Conservation (phyloP, 257 asterid species). For the Nicotiana undulata region DNA sequence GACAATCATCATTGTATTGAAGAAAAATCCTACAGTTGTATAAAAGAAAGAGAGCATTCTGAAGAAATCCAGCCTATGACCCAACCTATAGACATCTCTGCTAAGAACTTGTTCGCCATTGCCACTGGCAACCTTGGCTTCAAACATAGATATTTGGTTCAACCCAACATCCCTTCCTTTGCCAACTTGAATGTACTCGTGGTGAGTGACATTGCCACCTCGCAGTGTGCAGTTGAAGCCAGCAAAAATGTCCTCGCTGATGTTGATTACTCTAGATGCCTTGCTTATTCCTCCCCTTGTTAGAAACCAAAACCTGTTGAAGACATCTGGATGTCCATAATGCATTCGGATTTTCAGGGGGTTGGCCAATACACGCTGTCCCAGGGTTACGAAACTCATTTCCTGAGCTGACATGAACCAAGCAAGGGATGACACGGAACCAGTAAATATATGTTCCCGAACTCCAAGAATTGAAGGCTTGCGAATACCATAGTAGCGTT, state of each 20-base stretch:
- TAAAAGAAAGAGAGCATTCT: slow-evolving; percentile 98
- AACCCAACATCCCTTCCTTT: slow-evolving; percentile 99
- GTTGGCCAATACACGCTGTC: slow-evolving; percentile 97
- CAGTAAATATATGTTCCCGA: slow-evolving; percentile 91
- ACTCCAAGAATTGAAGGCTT: slow-evolving; percentile 96
- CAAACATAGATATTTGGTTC: slow-evolving; percentile 95
- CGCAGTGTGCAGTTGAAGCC: slow-evolving; percentile 97
- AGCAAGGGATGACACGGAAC: slow-evolving; percentile 97
- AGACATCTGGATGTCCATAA: slow-evolving; percentile 98
- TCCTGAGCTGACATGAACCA: slow-evolving; percentile 99
- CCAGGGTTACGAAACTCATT: slow-evolving; percentile 93
- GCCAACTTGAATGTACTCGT: slow-evolving; percentile 97
- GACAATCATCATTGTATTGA: slow-evolving; percentile 91
- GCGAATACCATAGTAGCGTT: slow-evolving; percentile 68
- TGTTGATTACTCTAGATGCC: slow-evolving; percentile 93
- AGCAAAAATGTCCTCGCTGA: slow-evolving; percentile 97
- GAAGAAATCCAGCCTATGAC: slow-evolving; percentile 94
- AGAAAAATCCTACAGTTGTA: slow-evolving; percentile 91
- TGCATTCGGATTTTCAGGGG: slow-evolving; percentile 98
- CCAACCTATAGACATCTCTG: slow-evolving; percentile 94
- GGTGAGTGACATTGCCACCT: slow-evolving; percentile 96
- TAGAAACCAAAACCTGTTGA: slow-evolving; percentile 97
- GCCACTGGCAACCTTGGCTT: slow-evolving; percentile 98
- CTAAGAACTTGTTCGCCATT: slow-evolving; percentile 96
- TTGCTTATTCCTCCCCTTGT: slow-evolving; percentile 98